phyloP scores from a whole-genome alignment of 1,139 yeast genomes.

The Wickerhamomyces sp. region DNA sequence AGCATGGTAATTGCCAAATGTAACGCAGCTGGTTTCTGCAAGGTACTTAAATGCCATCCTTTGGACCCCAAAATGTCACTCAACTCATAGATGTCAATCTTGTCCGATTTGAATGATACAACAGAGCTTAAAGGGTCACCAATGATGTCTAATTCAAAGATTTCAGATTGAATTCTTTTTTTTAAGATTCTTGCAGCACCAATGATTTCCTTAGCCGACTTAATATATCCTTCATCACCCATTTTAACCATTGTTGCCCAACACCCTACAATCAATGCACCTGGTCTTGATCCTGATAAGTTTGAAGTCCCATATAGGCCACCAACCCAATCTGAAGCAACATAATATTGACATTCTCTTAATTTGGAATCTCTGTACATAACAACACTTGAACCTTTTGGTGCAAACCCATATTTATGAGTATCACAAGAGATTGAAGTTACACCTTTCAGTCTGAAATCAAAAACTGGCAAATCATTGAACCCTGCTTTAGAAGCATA shows the following conservation, averaged over 20 bases:
- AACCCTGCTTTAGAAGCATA: conserved; percentile 67
- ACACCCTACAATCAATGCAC: conserved; percentile 94
- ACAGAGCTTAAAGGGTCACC: conserved; percentile 89
- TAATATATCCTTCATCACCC: conserved; percentile 74
- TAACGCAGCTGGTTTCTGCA: conserved; percentile 86
- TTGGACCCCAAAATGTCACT: conserved; percentile 60
- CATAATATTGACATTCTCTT: conserved; percentile 79
- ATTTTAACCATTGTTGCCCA: conserved; percentile 87
- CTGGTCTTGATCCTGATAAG: conserved; percentile 94
- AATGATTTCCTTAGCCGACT: conserved; percentile 65
- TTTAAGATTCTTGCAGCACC: conserved; percentile 57
- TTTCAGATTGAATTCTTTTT: conserved; percentile 38
- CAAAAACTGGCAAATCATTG: conserved; percentile 60
- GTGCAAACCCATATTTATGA: conserved; percentile 97
- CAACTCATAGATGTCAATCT: conserved; percentile 64
- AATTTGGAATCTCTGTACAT: conserved; percentile 72
- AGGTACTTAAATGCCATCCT: conserved; percentile 89
- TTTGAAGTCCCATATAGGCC: conserved; percentile 97
- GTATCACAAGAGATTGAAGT: conserved; percentile 97
- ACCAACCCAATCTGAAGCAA: conserved; percentile 85
- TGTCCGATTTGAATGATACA: conserved; percentile 60
- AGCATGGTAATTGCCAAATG: conserved; percentile 84
- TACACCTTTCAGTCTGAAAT: conserved; percentile 88
- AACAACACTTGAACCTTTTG: conserved; percentile 90
- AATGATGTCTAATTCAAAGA: conserved; percentile 56